Conservation (phyloP, 2,329 filamentous ascomycete species). For the Talaromyces sp. region DNA sequence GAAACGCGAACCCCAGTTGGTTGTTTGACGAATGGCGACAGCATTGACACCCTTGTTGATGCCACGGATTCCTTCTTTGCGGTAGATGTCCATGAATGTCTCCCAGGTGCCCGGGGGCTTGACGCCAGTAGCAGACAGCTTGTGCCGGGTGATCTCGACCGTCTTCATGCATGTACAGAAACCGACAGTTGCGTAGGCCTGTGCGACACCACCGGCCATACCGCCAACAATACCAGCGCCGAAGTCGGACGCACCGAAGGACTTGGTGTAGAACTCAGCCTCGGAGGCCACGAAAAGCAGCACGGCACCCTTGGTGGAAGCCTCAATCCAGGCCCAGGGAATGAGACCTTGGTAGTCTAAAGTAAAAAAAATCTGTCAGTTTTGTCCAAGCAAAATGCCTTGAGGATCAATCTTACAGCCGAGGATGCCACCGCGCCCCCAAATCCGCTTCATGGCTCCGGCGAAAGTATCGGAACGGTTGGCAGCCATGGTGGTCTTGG, state of each 20-base stretch:
- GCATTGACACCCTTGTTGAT: conserved; percentile 99
- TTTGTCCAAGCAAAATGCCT: conserved; percentile 3
- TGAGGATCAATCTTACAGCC: conserved; percentile 65
- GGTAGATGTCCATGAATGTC: conserved; percentile 97
- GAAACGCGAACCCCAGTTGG: conserved; percentile 97
- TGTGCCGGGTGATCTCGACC: conserved; percentile 98
- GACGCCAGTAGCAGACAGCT: conserved; percentile 75
- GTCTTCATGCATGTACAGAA: conserved; percentile 99
- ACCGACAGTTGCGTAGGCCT: conserved; percentile 99
- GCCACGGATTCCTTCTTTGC: conserved; percentile 83
- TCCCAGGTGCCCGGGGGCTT: conserved; percentile 86
- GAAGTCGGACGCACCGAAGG: conserved; percentile 79
- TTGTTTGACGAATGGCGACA: conserved; percentile 97
- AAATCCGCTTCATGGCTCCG: conserved; percentile 77
- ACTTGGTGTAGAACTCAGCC: conserved; percentile 89
- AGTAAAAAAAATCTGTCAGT: conserved; percentile 5
- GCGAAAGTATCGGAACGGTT: conserved; percentile 86
- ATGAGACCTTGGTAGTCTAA: conserved; percentile 99
- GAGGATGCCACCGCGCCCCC: conserved; percentile 85
- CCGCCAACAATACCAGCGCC: conserved; percentile 83
- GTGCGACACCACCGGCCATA: conserved; percentile 89
- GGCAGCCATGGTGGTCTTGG: conserved; percentile 99
- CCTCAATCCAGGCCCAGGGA: conserved; percentile 99
- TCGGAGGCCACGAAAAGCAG: conserved; percentile 98
- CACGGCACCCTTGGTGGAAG: conserved; percentile 97